Evolutionary conservation across 2,329 filamentous ascomycete species (phyloP).

Genomic region (Neobulgaria alba): DNA sequence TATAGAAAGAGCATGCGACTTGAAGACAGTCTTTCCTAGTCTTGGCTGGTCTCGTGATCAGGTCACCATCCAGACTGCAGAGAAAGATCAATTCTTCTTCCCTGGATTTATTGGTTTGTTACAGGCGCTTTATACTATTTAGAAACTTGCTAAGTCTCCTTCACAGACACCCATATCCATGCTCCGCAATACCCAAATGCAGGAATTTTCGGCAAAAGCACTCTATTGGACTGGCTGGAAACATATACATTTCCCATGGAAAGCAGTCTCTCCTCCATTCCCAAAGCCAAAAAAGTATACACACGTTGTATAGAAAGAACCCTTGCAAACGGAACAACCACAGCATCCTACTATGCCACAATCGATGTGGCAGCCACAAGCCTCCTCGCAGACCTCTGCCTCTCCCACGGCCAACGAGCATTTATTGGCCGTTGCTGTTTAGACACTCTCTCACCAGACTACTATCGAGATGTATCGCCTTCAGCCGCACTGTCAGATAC

Average conservation of each 20-base stretch:
- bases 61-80: conserved; percentile 13
- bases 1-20: conserved; percentile 17
- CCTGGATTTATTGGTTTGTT: conserved; percentile 66
- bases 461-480: conserved; percentile 68
- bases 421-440: conserved; percentile 94
- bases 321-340: conserved; percentile 84
- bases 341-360: conserved; percentile 90
- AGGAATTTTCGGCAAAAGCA: conserved; percentile 88
- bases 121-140: neutral
- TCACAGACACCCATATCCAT: conserved; percentile 84
- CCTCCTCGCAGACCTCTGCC: conserved; percentile 75
- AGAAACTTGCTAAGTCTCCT: conserved; percentile 16
- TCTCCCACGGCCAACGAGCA: conserved; percentile 73
- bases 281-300: conserved; percentile 65
- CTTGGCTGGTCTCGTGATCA: conserved; percentile 28
- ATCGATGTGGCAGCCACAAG: conserved; percentile 84
- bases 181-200: conserved; percentile 91
- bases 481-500: conserved; percentile 49
- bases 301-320: conserved; percentile 69
- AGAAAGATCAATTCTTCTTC: conserved; percentile 65
- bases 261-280: conserved; percentile 56
- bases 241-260: conserved; percentile 95
- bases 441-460: conserved; percentile 69
- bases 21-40: conserved; percentile 29
- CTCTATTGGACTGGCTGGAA: conserved; percentile 86